Conservation (phyloP, 2,329 filamentous ascomycete species). For the Sphaerulina vaccinii region DNA sequence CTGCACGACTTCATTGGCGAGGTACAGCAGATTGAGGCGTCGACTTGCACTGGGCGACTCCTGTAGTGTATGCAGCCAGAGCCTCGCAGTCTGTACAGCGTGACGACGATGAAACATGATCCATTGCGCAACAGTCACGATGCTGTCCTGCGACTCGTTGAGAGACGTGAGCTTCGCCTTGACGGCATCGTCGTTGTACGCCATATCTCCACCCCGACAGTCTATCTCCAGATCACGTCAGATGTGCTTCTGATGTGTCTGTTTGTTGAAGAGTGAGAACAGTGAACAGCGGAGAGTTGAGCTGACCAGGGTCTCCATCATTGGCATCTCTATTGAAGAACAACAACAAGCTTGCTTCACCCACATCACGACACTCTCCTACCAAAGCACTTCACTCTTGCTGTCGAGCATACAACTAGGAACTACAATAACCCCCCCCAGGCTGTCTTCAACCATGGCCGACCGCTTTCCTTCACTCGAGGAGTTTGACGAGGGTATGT, state of each 20-base stretch:
- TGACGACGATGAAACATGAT: conserved; percentile 98
- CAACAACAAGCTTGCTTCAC: not conserved
- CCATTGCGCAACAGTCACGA: conserved; percentile 96
- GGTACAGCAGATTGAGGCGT: conserved; percentile 85
- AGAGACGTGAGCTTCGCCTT: conserved; percentile 91
- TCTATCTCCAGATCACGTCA: too few relatives aligned
- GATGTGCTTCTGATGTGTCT: not conserved
- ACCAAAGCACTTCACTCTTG: conserved; percentile 7
- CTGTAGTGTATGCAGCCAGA: conserved; percentile 88
- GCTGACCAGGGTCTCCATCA: not conserved
- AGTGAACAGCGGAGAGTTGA: not conserved
- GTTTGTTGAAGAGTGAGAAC: not conserved
- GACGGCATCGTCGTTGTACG: conserved; percentile 93
- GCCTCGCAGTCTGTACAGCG: conserved; percentile 83
- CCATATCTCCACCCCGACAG: too few relatives aligned
- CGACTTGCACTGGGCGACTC: conserved; percentile 78
- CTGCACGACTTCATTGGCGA: conserved; percentile 95
- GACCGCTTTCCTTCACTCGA: conserved; percentile 55
- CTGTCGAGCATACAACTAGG: not conserved
- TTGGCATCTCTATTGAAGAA: not conserved
- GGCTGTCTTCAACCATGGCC: conserved; percentile 41
- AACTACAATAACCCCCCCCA: not conserved
- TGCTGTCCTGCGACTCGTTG: conserved; percentile 97
- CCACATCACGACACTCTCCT: not conserved
- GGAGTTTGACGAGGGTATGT: conserved; percentile 52